Base-by-base conservation (phyloP, 768 basidiomycete genomes). In the Suillus brevipes region DNA sequence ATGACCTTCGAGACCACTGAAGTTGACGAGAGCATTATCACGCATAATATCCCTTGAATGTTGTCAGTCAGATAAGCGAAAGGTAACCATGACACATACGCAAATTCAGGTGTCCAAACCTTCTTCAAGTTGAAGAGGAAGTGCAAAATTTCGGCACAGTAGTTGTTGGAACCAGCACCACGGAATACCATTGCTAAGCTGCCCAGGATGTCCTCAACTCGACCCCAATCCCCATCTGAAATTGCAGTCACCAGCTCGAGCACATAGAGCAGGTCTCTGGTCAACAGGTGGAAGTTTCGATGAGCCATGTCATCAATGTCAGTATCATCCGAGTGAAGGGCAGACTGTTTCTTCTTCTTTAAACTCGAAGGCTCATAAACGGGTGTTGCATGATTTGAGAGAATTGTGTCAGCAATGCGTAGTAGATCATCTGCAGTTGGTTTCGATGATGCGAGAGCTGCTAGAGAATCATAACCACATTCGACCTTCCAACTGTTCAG, bases 21-120 rank as follows among this genome's bases (percentile, higher is more conserved):
- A 37, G 49, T 80, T 78, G 14, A 80, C 65, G 1, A 81, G 66
- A 72, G 77, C 76, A 31, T 71, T 76, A 60, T 81, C 77, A 0
- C 72, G 67, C 71, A 79, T 78, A 1, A 34, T 34, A 34, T 34
- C 6, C 6, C 34, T 34, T 4, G 5, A 34, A 34, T 16, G 13
- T 40, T 2, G 2, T 40, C 36, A 66, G 6, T 34, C 28, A 34
- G 5, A 34, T 65, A 13, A 47, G 56, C 23, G 60, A 9, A 37
- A 10, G 8, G 9, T 37, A 9, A 37, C 9, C 37, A 18, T 28
- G 38, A 28, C 2, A 71, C 75, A 45, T 65, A 79, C 71, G 70
- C 74, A 69, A 77, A 77, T 13, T 75, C 63, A 0, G 73, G 70
- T 1, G 75, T 77, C 79, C 79, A 81, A 0, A 80, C 68, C 1